Percentiles rank a stretch among this genome's conserved stretches.
Evolutionary conservation across 78 protist genomes (phyloP).

Genomic region (Emiliania huxleyi): DNA sequence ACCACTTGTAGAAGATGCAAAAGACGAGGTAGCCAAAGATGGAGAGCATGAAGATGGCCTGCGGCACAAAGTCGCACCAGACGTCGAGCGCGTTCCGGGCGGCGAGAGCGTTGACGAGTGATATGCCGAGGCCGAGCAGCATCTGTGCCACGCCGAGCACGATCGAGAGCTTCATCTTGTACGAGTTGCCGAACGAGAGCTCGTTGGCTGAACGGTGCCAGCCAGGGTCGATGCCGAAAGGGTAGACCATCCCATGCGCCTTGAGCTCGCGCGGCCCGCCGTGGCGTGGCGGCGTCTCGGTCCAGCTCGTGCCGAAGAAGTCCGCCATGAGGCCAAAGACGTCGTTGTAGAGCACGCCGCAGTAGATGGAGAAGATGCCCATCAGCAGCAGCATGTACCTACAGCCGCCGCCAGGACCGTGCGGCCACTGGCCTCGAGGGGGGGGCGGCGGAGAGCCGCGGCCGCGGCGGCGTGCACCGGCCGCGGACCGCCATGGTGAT

Average conservation of each 20-base stretch:
- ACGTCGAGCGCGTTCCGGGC: constrained; percentile 48
- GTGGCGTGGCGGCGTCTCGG: not conserved
- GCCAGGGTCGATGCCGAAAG: constrained; percentile 78
- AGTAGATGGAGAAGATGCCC: constrained; percentile 87
- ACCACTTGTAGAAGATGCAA: constrained; percentile 84
- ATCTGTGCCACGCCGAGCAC: constrained; percentile 95
- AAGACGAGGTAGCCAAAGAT: constrained; percentile 93
- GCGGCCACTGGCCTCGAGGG: too few relatives aligned
- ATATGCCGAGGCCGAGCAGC: constrained; percentile 85
- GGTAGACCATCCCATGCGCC: not conserved
- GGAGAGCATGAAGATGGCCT: constrained; percentile 78
- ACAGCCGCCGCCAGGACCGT: too few relatives aligned
- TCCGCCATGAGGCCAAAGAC: constrained; percentile 63
- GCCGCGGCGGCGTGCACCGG: not conserved
- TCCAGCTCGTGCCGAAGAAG: constrained; percentile 17
- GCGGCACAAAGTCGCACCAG: constrained; percentile 84
- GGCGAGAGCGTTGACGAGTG: constrained; percentile 71
- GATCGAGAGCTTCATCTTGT: constrained; percentile 99
- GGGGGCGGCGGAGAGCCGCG: too few relatives aligned
- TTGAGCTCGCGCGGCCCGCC: not conserved
- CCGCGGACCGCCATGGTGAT: not conserved
- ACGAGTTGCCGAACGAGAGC: constrained; percentile 88
- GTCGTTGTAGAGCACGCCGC: constrained; percentile 98
- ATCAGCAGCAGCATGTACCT: constrained; percentile 94
- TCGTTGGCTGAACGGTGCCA: constrained; percentile 73